phyloP scores from a whole-genome alignment of 164 flowering plant genomes.

The Dillenia suffruticosa region DNA sequence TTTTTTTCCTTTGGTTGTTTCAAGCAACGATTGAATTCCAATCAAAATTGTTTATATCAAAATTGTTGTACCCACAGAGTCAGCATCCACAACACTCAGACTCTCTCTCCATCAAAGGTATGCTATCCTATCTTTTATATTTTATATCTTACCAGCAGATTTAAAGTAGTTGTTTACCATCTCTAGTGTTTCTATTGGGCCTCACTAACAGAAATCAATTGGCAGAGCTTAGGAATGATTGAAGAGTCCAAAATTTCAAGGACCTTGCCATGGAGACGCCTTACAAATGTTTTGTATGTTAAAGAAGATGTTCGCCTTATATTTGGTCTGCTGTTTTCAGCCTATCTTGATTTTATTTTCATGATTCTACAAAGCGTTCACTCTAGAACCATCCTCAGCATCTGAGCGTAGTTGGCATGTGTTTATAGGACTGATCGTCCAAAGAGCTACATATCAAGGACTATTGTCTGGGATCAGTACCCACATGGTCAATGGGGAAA shows the following conservation, averaged over 20 bases:
- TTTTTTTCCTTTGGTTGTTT: too few species aligned
- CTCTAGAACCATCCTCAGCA: neutral
- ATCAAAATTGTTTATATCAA: too few species aligned
- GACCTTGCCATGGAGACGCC: constrained; percentile 90
- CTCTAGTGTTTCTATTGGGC: too few species aligned
- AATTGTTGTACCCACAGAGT: too few species aligned
- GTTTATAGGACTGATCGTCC: constrained; percentile 92
- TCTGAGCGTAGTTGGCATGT: constrained; percentile 12
- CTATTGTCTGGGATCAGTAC: constrained; percentile 80
- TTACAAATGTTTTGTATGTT: constrained; percentile 70
- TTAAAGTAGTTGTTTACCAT: too few species aligned
- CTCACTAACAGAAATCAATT: constrained; percentile 6
- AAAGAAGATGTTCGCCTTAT: constrained; percentile 95
- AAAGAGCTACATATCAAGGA: constrained; percentile 81
- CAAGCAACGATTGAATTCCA: too few species aligned
- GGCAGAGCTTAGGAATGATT: constrained; percentile 90
- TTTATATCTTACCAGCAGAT: too few species aligned
- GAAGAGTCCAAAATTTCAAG: constrained; percentile 79
- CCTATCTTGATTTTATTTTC: constrained; percentile 1
- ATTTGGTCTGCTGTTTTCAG: constrained; percentile 70
- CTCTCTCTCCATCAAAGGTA: too few species aligned
- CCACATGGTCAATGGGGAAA: constrained; percentile 94
- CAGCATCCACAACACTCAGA: too few species aligned
- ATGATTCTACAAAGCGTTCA: constrained; percentile 1
- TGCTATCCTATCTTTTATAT: too few species aligned